Evolutionary conservation across 768 basidiomycete genomes (phyloP).

Genomic region (Gloeopeniophorella convolvens): DNA sequence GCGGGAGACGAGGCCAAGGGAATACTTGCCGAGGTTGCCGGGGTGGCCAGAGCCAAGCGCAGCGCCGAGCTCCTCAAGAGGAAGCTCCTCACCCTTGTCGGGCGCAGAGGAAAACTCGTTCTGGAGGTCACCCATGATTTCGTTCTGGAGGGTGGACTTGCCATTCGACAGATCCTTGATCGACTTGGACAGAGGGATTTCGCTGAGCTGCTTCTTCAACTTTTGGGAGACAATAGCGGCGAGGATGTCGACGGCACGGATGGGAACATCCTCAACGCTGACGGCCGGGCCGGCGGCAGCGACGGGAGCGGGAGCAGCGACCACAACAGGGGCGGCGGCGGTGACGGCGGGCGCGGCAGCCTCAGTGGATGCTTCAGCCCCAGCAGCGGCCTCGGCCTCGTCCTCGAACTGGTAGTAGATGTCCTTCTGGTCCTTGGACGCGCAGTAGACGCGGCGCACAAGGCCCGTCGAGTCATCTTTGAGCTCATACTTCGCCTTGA

Average conservation of each 20-base stretch:
- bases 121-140: constrained; percentile 95
- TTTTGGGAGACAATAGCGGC: constrained; percentile 92
- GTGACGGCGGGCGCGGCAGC: constrained; percentile 26
- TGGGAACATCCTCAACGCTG: constrained; percentile 81
- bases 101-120: constrained; percentile 92
- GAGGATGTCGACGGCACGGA: constrained; percentile 87
- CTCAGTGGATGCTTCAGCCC: constrained; percentile 30
- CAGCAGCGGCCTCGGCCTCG: constrained; percentile 40
- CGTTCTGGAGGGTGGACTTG: constrained; percentile 98
- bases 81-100: constrained; percentile 96
- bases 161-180: constrained; percentile 99
- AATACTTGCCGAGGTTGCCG: constrained; percentile 91
- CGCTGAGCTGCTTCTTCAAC: constrained; percentile 89
- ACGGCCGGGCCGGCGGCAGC: constrained; percentile 41
- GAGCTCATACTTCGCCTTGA: constrained; percentile 90
- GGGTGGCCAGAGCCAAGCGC: constrained; percentile 74
- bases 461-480: constrained; percentile 80
- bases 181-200: constrained; percentile 85
- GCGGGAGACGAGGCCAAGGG: constrained; percentile 82
- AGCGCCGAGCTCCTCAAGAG: constrained; percentile 91
- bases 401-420: constrained; percentile 99
- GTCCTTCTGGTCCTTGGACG: constrained; percentile 93
- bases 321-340: constrained; percentile 31
- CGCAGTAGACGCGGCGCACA: constrained; percentile 79
- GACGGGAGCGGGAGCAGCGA: constrained; percentile 36